phyloP scores from a whole-genome alignment of 2,329 filamentous ascomycete genomes.

The Falciphora oryzae region DNA sequence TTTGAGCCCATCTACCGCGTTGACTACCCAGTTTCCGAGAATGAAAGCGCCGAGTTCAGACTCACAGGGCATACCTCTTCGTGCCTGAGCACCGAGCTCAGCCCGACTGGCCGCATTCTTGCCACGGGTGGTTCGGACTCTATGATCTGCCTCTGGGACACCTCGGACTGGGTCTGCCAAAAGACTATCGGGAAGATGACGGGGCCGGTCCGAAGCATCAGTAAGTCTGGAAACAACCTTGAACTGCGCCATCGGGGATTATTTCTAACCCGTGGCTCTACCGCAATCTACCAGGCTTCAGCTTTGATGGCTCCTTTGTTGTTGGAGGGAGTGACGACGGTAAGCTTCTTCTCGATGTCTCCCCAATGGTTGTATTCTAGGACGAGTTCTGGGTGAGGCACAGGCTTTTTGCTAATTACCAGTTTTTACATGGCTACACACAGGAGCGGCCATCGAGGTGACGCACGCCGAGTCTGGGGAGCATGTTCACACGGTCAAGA shows the following conservation, averaged over 20 bases:
- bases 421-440: slow-evolving; percentile 9
- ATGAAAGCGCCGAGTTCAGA: slow-evolving; percentile 43
- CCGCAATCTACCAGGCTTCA: slow-evolving; percentile 52
- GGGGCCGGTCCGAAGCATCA: slow-evolving; percentile 64
- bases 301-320: slow-evolving; percentile 70
- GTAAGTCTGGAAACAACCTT: slow-evolving; percentile 31
- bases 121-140: slow-evolving; percentile 73
- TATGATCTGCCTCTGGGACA: slow-evolving; percentile 73
- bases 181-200: slow-evolving; percentile 64
- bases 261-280: slow-evolving; percentile 16
- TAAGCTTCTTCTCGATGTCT: slow-evolving; percentile 21
- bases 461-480: slow-evolving; percentile 71
- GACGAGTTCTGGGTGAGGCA: neutral
- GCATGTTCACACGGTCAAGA: slow-evolving; percentile 65
- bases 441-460: slow-evolving; percentile 59
- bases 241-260: neutral
- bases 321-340: slow-evolving; percentile 71
- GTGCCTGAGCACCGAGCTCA: slow-evolving; percentile 62
- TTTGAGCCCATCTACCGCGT: slow-evolving; percentile 50
- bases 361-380: neutral
- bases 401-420: slow-evolving; percentile 1
- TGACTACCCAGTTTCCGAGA: slow-evolving; percentile 35
- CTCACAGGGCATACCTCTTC: slow-evolving; percentile 69
- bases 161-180: slow-evolving; percentile 69
- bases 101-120: slow-evolving; percentile 64